These are phyloP conservation scores for Mycosphaerella sp. DNA, from an alignment of 2,329 filamentous ascomycete species.

Conservation along the genomic window DNA sequence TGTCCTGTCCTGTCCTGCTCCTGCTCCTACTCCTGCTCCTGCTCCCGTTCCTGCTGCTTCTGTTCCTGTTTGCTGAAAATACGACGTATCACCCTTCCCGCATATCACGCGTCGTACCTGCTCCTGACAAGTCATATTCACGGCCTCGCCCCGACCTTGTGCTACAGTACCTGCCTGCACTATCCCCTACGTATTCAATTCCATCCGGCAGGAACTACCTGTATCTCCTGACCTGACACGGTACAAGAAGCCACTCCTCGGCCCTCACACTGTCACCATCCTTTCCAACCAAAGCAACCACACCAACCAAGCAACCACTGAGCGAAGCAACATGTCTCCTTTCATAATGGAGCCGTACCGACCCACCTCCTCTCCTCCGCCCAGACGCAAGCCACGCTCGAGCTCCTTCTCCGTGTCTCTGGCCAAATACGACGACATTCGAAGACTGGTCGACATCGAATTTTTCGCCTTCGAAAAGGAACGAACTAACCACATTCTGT, in stretches of 20 bases:
- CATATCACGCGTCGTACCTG: conserved; percentile 16
- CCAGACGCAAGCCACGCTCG: conserved; percentile 16
- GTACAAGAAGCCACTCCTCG: conserved; percentile 2
- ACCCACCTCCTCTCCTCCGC: conserved; percentile 5
- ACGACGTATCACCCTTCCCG: conserved; percentile 10
- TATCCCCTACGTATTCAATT: conserved; percentile 11
- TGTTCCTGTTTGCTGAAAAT: conserved; percentile 3
- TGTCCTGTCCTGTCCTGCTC: too few relatives aligned
- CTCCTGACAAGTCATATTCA: conserved; percentile 10
- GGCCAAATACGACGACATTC: conserved; percentile 26
- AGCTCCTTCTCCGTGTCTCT: conserved; percentile 20
- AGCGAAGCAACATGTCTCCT: conserved; percentile 15
- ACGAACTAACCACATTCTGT: conserved; percentile 31
- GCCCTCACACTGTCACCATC: background rate
- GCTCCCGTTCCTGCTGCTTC: too few relatives aligned
- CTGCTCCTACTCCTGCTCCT: too few relatives aligned
- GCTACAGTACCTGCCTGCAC: conserved; percentile 1
- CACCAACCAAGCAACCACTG: background rate
- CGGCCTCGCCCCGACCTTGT: conserved; percentile 8
- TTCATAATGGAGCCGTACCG: conserved; percentile 17
- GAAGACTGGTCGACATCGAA: conserved; percentile 37
- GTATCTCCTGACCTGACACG: background rate
- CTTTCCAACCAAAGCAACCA: background rate
- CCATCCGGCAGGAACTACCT: background rate
- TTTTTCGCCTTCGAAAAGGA: conserved; percentile 36